Evolutionary conservation across 306 rosid species (phyloP).

Genomic region (Pueraria montana): DNA sequence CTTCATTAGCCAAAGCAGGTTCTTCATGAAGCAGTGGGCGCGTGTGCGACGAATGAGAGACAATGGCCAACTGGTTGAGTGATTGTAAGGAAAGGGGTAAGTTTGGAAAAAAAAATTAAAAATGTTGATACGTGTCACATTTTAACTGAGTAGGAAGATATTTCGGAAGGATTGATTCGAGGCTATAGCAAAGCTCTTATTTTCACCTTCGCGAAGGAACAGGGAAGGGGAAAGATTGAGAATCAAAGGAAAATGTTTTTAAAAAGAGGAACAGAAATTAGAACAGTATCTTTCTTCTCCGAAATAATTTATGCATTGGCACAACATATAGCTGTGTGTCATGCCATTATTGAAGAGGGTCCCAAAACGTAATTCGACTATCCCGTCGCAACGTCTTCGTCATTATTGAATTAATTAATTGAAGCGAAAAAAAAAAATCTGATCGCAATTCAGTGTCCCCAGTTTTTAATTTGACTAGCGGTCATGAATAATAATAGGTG

Average conservation of each 20-base stretch:
- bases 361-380: slow-evolving; percentile 42
- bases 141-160: too few relatives aligned
- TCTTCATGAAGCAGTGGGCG: too few relatives aligned
- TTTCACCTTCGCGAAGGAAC: slow-evolving; percentile 34
- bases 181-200: too few relatives aligned
- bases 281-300: not conserved
- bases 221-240: not conserved
- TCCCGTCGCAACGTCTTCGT: slow-evolving; percentile 22
- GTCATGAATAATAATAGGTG: not conserved
- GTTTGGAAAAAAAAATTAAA: too few relatives aligned
- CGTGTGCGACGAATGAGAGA: too few relatives aligned
- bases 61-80: too few relatives aligned
- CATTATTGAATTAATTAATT: slow-evolving; percentile 42
- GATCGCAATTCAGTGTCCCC: slow-evolving; percentile 44
- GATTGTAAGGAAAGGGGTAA: too few relatives aligned
- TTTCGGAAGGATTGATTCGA: too few relatives aligned
- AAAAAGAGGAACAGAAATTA: slow-evolving; percentile 12
- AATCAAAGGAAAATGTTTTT: not conserved
- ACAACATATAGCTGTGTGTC: slow-evolving; percentile 7
- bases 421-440: not conserved
- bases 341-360: slow-evolving; percentile 51
- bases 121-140: too few relatives aligned
- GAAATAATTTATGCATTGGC: not conserved
- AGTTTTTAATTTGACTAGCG: slow-evolving; percentile 34
- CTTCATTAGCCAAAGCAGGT: too few relatives aligned